These are phyloP conservation scores for Fusarium acutatum DNA, from an alignment of 2,329 filamentous ascomycete species.

Conservation along the genomic window DNA sequence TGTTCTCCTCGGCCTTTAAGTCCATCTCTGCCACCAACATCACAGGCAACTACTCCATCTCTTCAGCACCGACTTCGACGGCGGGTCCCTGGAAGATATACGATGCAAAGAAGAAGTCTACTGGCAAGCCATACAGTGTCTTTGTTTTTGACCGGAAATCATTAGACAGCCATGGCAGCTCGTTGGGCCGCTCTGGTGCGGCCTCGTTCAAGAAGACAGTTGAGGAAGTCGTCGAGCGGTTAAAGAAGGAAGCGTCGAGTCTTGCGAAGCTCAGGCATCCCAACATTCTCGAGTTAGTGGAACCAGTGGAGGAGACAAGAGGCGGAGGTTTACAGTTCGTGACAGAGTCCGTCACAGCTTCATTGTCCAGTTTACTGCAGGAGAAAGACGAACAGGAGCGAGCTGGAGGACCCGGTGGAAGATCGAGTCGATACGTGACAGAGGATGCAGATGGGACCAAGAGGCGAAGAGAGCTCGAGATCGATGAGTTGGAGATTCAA, in stretches of 20 bases:
- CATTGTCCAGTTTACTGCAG: conserved; percentile 80
- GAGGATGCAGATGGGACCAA: conserved; percentile 80
- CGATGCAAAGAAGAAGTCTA: conserved; percentile 96
- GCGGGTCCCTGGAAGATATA: conserved; percentile 97
- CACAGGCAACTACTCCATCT: conserved; percentile 87
- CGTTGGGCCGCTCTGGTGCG: conserved; percentile 55
- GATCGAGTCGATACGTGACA: conserved; percentile 81
- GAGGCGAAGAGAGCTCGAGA: conserved; percentile 82
- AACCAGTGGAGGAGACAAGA: conserved; percentile 94
- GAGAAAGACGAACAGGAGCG: conserved; percentile 92
- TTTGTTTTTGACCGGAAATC: conserved; percentile 95
- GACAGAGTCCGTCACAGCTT: conserved; percentile 89
- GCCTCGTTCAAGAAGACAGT: conserved; percentile 79
- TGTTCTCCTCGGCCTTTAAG: conserved; percentile 95
- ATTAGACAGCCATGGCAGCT: conserved; percentile 67
- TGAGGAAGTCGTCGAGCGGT: conserved; percentile 88
- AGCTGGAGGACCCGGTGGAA: conserved; percentile 71
- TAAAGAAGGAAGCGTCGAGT: conserved; percentile 91
- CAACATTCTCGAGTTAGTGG: conserved; percentile 88
- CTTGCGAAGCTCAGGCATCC: conserved; percentile 90
- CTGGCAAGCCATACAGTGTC: conserved; percentile 86
- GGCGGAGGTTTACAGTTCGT: conserved; percentile 94
- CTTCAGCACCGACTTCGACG: conserved; percentile 76
- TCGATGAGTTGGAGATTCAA: conserved; percentile 97
- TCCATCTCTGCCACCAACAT: conserved; percentile 93